Conservation (phyloP, 148 eudicot genomes). For the Dysphania ambrosioides region DNA sequence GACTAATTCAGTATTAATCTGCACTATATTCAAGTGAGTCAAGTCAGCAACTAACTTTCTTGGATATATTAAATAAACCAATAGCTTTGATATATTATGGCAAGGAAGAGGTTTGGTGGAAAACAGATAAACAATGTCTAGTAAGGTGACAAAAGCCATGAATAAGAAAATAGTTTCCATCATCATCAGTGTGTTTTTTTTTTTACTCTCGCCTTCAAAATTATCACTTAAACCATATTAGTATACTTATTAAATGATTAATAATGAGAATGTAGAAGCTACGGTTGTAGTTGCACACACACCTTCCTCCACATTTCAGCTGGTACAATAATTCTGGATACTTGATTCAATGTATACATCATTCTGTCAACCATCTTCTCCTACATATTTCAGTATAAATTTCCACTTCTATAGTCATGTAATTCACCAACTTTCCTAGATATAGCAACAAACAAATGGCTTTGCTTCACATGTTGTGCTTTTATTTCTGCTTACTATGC, state of each 20-base stretch:
- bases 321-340: background rate
- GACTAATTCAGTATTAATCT: no score
- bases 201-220: background rate
- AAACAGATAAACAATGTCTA: background rate
- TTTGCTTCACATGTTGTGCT: background rate
- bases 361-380: background rate
- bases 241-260: background rate
- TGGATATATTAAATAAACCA: no score
- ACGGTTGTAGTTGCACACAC: background rate
- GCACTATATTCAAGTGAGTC: no score
- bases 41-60: no score
- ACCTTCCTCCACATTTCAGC: background rate
- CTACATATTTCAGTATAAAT: background rate
- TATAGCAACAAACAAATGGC: background rate
- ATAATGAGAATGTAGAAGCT: background rate
- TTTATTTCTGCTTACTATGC: background rate
- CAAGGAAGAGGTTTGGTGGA: background rate
- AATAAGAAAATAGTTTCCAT: no score
- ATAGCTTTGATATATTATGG: no score
- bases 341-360: background rate
- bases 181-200: no score
- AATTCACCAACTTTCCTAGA: background rate
- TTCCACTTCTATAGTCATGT: background rate
- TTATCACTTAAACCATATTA: background rate
- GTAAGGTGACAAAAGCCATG: no score